Percentiles rank a stretch among this genome's conserved stretches.
Evolutionary conservation across 257 asterid genomes (phyloP).

Genomic region (Leptodermis oblonga): DNA sequence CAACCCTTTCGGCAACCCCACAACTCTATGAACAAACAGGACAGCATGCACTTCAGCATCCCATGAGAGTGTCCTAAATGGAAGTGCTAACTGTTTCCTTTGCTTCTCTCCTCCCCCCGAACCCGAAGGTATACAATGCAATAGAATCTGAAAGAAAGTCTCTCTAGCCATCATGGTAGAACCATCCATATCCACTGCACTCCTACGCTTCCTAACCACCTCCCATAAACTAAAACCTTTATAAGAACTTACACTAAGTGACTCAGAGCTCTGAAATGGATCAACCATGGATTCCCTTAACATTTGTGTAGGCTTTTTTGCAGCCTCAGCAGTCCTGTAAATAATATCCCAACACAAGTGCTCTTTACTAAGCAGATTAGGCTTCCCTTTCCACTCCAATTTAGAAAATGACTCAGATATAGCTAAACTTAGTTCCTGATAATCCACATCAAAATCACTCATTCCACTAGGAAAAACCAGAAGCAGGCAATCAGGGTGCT

Average conservation of each 20-base stretch:
- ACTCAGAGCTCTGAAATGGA: conserved; percentile 43
- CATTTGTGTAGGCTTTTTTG: conserved; percentile 42
- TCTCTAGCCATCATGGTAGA: conserved; percentile 51
- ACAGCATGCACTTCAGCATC: conserved; percentile 69
- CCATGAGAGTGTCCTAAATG: conserved; percentile 82
- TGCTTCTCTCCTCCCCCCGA: conserved; percentile 39
- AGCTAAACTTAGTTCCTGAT: conserved; percentile 37
- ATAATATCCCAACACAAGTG: conserved; percentile 86
- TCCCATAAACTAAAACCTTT: conserved; percentile 54
- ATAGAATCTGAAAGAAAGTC: conserved; percentile 72
- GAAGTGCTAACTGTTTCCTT: conserved; percentile 58
- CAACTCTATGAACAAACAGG: conserved; percentile 83
- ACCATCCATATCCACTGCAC: conserved; percentile 99
- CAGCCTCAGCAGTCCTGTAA: conserved; percentile 72
- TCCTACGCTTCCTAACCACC: conserved; percentile 76
- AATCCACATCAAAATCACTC: conserved; percentile 54
- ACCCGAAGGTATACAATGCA: conserved; percentile 86
- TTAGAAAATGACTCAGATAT: conserved; percentile 32
- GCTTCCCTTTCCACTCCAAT: conserved; percentile 76
- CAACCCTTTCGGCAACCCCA: conserved; percentile 71
- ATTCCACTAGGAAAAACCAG: conserved; percentile 59
- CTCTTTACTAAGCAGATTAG: conserved; percentile 81
- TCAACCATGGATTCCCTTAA: conserved; percentile 26
- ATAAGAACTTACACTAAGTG: conserved; percentile 47
- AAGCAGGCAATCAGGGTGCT: conserved; percentile 85